These are phyloP conservation scores for Alternaria metachromatica DNA, from an alignment of 2,329 filamentous ascomycete species.

Conservation along the genomic window DNA sequence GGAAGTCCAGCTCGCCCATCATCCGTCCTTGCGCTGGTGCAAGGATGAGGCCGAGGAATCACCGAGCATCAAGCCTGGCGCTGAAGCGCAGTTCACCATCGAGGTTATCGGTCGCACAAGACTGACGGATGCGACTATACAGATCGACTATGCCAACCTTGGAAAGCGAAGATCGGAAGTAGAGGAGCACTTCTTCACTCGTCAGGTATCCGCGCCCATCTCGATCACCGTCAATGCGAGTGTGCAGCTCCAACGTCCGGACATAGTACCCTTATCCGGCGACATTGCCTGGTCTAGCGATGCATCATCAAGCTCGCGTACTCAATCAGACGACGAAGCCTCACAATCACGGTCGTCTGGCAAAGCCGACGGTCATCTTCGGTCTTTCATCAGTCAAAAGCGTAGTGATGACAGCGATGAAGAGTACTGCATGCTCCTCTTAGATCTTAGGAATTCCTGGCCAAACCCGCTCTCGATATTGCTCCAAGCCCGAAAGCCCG, in stretches of 20 bases:
- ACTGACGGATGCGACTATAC: conserved; percentile 77
- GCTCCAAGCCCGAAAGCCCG: conserved; percentile 56
- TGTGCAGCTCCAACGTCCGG: conserved; percentile 79
- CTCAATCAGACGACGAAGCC: not conserved
- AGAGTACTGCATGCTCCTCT: conserved; percentile 77
- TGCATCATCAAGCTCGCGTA: not conserved
- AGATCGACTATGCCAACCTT: conserved; percentile 87
- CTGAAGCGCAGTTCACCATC: conserved; percentile 75
- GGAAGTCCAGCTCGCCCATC: conserved; percentile 77
- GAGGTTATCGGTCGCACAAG: conserved; percentile 88
- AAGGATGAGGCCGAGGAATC: conserved; percentile 55
- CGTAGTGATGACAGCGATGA: conserved; percentile 53
- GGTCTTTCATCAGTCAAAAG: conserved; percentile 54
- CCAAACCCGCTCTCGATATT: conserved; percentile 76
- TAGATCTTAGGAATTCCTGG: conserved; percentile 92
- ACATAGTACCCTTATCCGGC: conserved; percentile 75
- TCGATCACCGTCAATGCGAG: conserved; percentile 92
- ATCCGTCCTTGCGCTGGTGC: conserved; percentile 64
- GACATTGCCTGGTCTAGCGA: conserved; percentile 68
- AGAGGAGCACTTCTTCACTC: conserved; percentile 78
- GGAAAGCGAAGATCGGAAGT: conserved; percentile 72
- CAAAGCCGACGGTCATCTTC: conserved; percentile 52
- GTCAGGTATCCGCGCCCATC: conserved; percentile 80
- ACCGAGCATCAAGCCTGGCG: conserved; percentile 69
- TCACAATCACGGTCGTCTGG: conserved; percentile 1